Evolutionary conservation across 306 rosid species (phyloP).

Genomic region (Bauhinia variegata): DNA sequence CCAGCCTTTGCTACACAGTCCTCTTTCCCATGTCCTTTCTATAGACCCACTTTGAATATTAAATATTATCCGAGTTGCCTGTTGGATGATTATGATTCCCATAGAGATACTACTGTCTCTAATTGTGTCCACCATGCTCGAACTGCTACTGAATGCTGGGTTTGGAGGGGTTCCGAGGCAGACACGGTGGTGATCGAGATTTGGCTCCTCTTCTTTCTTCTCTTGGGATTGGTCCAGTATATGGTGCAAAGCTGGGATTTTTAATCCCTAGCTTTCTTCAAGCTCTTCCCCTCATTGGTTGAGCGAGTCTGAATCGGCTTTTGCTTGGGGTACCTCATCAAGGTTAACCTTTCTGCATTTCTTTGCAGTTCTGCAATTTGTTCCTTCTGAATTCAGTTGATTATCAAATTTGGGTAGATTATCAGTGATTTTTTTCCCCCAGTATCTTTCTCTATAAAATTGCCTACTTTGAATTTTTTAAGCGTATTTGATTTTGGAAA

Average conservation of each 20-base stretch:
- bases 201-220: conserved; percentile 25
- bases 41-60: too few species aligned
- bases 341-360: conserved; percentile 47
- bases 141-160: conserved; percentile 28
- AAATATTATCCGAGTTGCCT: too few species aligned
- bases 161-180: conserved; percentile 32
- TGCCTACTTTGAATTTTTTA: conserved; percentile 15
- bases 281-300: conserved; percentile 37
- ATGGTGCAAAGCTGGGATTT: conserved; percentile 37
- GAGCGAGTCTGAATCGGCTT: conserved; percentile 18
- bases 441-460: background rate
- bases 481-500: conserved; percentile 9
- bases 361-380: background rate
- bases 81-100: too few species aligned
- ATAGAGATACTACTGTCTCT: too few species aligned
- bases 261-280: conserved; percentile 34
- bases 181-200: conserved; percentile 48
- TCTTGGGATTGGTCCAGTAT: conserved; percentile 39
- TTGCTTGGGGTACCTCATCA: conserved; percentile 38
- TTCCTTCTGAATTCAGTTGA: conserved; percentile 8
- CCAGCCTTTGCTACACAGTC: background rate
- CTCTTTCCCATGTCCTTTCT: background rate
- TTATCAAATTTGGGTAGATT: background rate
- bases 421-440: conserved; percentile 17
- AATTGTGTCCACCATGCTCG: background rate